These are phyloP conservation scores for Sambucus nigra DNA, from an alignment of 129 eudicot species.

Conservation along the genomic window DNA sequence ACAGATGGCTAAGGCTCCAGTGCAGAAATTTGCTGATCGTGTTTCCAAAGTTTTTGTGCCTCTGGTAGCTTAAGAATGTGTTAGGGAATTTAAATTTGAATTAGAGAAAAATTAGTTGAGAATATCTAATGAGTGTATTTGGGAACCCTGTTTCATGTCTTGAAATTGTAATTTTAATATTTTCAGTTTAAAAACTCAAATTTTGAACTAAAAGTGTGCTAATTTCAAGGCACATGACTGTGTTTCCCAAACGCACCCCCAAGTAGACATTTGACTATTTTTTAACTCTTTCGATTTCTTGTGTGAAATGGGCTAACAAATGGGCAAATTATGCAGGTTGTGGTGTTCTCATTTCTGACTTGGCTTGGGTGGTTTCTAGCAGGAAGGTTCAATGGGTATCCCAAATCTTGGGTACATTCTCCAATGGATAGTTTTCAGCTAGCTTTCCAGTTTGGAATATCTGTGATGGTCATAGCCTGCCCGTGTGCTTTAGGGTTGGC, in stretches of 20 bases:
- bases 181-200: no score
- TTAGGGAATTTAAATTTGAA: no score
- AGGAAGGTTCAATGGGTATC: constrained; percentile 31
- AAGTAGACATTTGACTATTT: not conserved
- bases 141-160: not conserved
- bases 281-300: not conserved
- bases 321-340: constrained; percentile 27
- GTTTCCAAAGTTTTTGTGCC: constrained; percentile 34
- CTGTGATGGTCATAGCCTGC: constrained; percentile 58
- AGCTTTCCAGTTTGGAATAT: constrained; percentile 48
- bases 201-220: no score
- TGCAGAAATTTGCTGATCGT: constrained; percentile 37
- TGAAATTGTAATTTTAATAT: no score
- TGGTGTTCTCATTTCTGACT: constrained; percentile 30
- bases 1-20: constrained; percentile 42
- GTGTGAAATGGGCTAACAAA: not conserved
- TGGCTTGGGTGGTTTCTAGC: constrained; percentile 51
- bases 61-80: constrained; percentile 27
- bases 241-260: no score
- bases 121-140: not conserved
- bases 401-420: constrained; percentile 43
- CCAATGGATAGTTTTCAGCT: constrained; percentile 48
- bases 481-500: constrained; percentile 62
- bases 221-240: no score
- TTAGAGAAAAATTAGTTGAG: no score